Base-by-base conservation (phyloP, 1,284 basidiomycete species). In the Leccinum solheimii region DNA sequence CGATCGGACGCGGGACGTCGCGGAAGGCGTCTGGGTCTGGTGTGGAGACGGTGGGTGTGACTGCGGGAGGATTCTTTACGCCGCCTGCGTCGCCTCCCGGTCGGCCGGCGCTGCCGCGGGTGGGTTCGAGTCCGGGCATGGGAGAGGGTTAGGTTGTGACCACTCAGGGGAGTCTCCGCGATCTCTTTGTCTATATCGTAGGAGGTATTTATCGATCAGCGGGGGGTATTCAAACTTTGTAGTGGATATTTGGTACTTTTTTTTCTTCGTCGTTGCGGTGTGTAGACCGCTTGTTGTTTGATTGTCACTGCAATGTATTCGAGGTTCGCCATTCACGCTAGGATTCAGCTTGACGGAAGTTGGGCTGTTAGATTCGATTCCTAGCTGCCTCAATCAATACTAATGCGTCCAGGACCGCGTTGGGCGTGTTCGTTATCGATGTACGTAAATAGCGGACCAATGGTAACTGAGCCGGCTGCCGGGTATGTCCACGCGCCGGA, bases 61-160 rank as follows among this genome's bases (percentile, higher is more conserved):
- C 86, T 32, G 90, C 88, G 32, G 81, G 79, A 36, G 90, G 90
- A 1, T 92, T 92, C 70, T 92, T 92, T 71, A 77, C 80, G n/a
- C 78, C 87, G 2, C 86, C 87, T 48, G 45, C 45, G 19, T 48
- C 45, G 19, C 45, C 45, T 21, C 45, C 45, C 0, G 45, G 45
- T 13, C 45, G 45, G 2, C 11, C 45, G 3, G 45, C 45, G 11
- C 19, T 48, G 11, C 11, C 45, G 19, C 19, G 19, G 11, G 45
- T 48, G 6, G 45, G 45, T 48, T 21, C 43, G 13, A 19, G 16
- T 40, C n/a, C 40, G 40, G 40, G 43, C 43, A 10, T 19, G n/a
- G 43, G 43, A 48, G 19, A 19, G 19, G n/a, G 40, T 19, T 43
- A 43, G 43, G 45, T 48, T 48, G 43, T 45, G 43, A 36, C 36